Evolutionary conservation across 1,284 basidiomycete species (phyloP), one percentile per base, ranked within the genome.

Genomic region (Trametes hirsuta): DNA sequence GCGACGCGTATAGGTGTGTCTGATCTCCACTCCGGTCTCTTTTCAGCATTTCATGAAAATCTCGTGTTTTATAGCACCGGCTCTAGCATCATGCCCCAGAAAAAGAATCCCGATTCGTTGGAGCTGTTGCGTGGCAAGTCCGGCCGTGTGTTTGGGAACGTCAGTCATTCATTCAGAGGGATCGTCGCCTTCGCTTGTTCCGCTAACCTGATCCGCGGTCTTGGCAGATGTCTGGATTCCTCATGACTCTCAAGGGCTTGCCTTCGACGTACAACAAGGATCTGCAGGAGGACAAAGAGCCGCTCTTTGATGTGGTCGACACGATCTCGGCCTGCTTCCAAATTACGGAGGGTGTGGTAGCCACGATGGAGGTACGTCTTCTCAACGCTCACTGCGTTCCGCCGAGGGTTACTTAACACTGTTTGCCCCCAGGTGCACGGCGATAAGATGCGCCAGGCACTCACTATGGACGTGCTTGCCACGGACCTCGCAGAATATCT

Each of bases 251-350:
- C 71, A 99, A 99, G 74, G 97, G 97, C 25, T 82, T 98, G 50
- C 97, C 97, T 10, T 97, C 97, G 30, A 98, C 97, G 9, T 99
- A 99, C 80, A 98, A 99, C 83, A 99, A 99, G 77, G 97, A 99
- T 76, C 79, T 99, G 60, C 97, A 99, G 76, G 97, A 99, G 76
- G 95, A 97, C 77, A 98, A 99, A 77, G 97, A 99, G 74, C 96
- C 97, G 0, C 78, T 99, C 56, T 99, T 98, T 68, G 97, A 99
- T 73, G 83, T 91, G 8, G 93, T 97, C 37, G 94, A 97, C 72
- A 98, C 93, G 36, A 79, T 97, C 41, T 86, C 88, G n/a, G 91
- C 94, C 41, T 95, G 90, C 47, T 84, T 98, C 69, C 87, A 91
- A 72, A 98, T 99, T 66, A 88, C 96, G 3, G 94, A 97, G 71